These are phyloP conservation scores for Podospora comata DNA, from an alignment of 495 filamentous ascomycete genomes.

Conservation along the genomic window DNA sequence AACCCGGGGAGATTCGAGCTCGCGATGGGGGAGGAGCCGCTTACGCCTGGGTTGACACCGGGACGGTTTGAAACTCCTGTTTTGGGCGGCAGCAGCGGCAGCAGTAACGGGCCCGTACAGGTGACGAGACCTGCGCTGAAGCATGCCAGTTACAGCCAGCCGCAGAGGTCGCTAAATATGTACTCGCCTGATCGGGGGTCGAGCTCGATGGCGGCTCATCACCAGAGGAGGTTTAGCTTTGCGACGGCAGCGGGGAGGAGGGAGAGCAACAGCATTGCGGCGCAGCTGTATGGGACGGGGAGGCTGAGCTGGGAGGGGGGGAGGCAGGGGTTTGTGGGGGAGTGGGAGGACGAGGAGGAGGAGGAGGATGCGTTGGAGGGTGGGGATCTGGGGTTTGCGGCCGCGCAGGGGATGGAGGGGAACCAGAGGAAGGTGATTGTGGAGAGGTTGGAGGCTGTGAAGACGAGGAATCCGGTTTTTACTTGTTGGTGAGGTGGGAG, in stretches of 20 bases:
- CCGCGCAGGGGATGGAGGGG: conserved; percentile 88
- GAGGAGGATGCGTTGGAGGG: conserved; percentile 57
- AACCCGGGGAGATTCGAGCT: conserved; percentile 85
- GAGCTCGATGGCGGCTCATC: conserved; percentile 21
- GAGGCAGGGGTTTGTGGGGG: conserved; percentile 46
- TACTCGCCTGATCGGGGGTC: conserved; percentile 39
- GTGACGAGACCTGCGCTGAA: conserved; percentile 14
- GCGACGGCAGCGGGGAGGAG: conserved; percentile 35
- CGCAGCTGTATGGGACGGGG: conserved; percentile 36
- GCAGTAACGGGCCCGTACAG: not conserved
- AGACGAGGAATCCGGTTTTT: conserved; percentile 92
- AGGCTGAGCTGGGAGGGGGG: conserved; percentile 10
- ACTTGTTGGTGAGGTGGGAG: conserved; percentile 72
- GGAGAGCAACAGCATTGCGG: conserved; percentile 43
- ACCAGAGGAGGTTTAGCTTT: conserved; percentile 42
- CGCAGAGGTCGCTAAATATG: conserved; percentile 36
- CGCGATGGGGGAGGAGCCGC: conserved; percentile 30
- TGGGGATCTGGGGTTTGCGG: conserved; percentile 91
- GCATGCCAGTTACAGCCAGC: conserved; percentile 29
- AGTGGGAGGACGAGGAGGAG: conserved; percentile 63
- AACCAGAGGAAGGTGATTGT: conserved; percentile 91
- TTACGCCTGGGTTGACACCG: not conserved
- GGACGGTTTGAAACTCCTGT: not conserved
- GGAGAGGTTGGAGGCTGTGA: conserved; percentile 90
- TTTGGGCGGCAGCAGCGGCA: not conserved